These are phyloP conservation scores for Aureobasidium mangrovei DNA, from an alignment of 2,329 filamentous ascomycete species.

Conservation along the genomic window DNA sequence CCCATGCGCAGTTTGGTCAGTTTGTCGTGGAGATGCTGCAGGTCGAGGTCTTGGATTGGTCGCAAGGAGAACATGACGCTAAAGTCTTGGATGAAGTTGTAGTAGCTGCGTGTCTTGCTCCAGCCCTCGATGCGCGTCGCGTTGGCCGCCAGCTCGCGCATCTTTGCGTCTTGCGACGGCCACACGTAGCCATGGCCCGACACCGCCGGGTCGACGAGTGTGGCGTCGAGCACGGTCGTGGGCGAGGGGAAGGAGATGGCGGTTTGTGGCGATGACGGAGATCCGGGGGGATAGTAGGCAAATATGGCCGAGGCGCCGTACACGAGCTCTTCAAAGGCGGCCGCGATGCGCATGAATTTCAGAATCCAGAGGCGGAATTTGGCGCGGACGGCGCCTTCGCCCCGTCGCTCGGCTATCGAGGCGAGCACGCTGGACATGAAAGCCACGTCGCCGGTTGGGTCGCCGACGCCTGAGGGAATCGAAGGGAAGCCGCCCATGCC, in stretches of 20 bases:
- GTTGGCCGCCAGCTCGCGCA: conserved; percentile 81
- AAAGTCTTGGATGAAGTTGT: conserved; percentile 65
- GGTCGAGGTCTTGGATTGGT: conserved; percentile 70
- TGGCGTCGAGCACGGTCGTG: neutral
- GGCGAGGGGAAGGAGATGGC: neutral
- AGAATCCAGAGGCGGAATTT: conserved; percentile 95
- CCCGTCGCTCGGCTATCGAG: conserved; percentile 76
- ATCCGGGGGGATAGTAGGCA: conserved; percentile 42
- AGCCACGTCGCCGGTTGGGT: conserved; percentile 74
- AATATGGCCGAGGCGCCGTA: conserved; percentile 88
- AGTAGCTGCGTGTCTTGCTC: conserved; percentile 92
- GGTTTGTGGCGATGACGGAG: conserved; percentile 10
- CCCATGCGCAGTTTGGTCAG: conserved; percentile 73
- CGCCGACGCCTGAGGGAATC: conserved; percentile 30
- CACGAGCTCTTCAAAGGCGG: conserved; percentile 90
- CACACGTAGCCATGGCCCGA: conserved; percentile 79
- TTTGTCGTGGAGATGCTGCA: conserved; percentile 88
- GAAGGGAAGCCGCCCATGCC: conserved; percentile 22
- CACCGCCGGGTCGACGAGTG: conserved; percentile 23
- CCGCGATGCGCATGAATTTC: conserved; percentile 85
- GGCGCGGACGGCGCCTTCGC: conserved; percentile 79
- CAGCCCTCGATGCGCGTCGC: conserved; percentile 92
- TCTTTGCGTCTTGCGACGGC: conserved; percentile 71
- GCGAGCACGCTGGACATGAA: conserved; percentile 83
- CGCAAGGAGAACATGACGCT: conserved; percentile 26